Base-by-base conservation (phyloP, 495 filamentous ascomycete species). In the Margaritispora aquatica region DNA sequence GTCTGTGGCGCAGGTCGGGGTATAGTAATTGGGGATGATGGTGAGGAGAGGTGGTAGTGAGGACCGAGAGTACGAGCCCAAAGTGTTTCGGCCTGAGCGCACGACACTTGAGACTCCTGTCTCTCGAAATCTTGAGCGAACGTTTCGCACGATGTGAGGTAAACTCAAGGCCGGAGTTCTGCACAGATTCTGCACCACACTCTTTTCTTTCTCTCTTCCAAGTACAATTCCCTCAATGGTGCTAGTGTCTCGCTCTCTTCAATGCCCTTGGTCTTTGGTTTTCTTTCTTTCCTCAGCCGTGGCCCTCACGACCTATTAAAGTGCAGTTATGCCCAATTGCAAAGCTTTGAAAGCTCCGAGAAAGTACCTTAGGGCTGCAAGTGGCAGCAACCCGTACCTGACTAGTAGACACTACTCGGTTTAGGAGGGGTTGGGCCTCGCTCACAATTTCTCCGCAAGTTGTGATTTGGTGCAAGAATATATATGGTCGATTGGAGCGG, bases 351-450 rank as follows among this genome's bases (percentile, higher is more conserved):
- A 51, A 17, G 31, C 20, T 44, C 47, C 57, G 57, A 53, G 48
- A 50, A 13, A 26, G 19, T 5, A 50, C 21, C 8, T 44, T 26
- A 26, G 24, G 24, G 47, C 47, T 50, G 47, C 47, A 17, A 26
- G 20, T 5, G 23, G 47, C 47, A 50, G 47, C n/a, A n/a, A n/a
- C 20, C 47, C 38, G 38, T 44, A 44, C 38, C 38, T 44, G 38
- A 44, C 38, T 44, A 38, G 26, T 34, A 19, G 21, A 51, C 15
- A 51, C 47, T 59, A 56, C 53, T 58, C 55, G 50, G 26, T 1
- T 49, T 49, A 20, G 23, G 44, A 34, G 26, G 20, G 36, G 47
- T 44, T 36, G 36, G 52, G 34, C 52, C 56, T 51, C 56, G 47
- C 26, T 26, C 41, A 55, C 58, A 60, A 55, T 50, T n/a, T n/a